Evolutionary conservation across 2,329 filamentous ascomycete genomes (phyloP).

Genomic region (Trichoderma semiorbis): DNA sequence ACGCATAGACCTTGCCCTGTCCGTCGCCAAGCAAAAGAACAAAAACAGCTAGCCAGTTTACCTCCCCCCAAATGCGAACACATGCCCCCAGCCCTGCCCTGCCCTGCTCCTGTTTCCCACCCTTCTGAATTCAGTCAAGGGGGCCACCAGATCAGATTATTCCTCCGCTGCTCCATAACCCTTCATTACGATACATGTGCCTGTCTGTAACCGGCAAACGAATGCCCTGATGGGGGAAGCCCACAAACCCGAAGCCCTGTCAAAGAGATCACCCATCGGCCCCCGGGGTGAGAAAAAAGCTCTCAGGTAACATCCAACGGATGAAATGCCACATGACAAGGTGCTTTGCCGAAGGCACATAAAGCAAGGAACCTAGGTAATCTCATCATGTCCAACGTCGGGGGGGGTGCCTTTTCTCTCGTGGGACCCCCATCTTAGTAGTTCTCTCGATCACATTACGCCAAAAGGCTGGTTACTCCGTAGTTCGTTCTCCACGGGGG

Average conservation of each 20-base stretch:
- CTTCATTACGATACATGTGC: neutral
- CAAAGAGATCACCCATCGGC: neutral
- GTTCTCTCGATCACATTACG: neutral
- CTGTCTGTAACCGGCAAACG: neutral
- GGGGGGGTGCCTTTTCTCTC: neutral
- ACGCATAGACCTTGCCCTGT: neutral
- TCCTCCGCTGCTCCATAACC: neutral
- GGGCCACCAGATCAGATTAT: neutral
- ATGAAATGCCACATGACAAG: constrained; percentile 1
- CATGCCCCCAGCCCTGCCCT: neutral
- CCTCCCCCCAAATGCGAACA: neutral
- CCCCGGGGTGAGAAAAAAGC: neutral
- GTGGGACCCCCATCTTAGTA: neutral
- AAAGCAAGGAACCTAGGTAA: neutral
- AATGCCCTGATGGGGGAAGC: neutral
- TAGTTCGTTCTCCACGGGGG: neutral
- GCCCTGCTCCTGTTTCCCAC: neutral
- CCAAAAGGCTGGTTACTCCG: neutral
- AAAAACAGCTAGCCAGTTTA: neutral
- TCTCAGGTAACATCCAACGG: neutral
- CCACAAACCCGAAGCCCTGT: neutral
- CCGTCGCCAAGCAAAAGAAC: neutral
- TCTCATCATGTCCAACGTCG: neutral
- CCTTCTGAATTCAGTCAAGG: neutral
- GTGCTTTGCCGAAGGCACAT: neutral